These are phyloP conservation scores for Garcia nutans DNA, from an alignment of 345 rosid genomes.

Conservation along the genomic window DNA sequence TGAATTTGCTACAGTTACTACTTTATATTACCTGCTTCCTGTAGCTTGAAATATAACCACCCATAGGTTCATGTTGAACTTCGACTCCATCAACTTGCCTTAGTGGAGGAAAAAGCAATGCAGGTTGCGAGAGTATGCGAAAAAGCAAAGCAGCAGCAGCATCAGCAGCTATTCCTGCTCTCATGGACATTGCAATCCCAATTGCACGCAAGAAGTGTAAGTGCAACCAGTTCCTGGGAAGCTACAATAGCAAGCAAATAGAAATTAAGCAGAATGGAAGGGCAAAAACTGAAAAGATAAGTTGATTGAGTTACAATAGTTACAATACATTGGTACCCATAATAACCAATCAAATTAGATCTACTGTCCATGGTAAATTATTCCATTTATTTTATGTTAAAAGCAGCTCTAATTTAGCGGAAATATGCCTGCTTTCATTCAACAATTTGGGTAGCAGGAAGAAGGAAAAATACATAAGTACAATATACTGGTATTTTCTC, in stretches of 20 bases:
- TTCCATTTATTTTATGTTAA: background rate
- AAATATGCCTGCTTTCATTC: background rate
- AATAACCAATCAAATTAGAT: background rate
- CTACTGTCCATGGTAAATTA: background rate
- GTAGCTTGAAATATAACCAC: slow-evolving; percentile 74
- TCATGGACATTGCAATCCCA: slow-evolving; percentile 98
- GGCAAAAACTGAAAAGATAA: slow-evolving; percentile 1
- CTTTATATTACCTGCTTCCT: slow-evolving; percentile 67
- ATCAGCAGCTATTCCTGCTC: slow-evolving; percentile 97
- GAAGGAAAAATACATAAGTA: background rate
- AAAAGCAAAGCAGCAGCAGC: slow-evolving; percentile 98
- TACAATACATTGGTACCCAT: background rate
- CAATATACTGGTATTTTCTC: background rate
- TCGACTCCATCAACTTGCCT: slow-evolving; percentile 89
- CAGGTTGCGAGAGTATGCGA: slow-evolving; percentile 91
- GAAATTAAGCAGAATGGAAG: slow-evolving; percentile 11
- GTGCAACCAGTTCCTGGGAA: slow-evolving; percentile 99
- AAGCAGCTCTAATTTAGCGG: background rate
- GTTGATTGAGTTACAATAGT: background rate
- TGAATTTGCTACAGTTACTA: slow-evolving; percentile 5
- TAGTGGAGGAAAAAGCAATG: slow-evolving; percentile 91
- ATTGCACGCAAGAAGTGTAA: slow-evolving; percentile 98
- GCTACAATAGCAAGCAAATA: slow-evolving; percentile 51
- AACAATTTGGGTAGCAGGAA: background rate
- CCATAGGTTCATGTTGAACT: slow-evolving; percentile 66